A percentile compares a stretch with the other conserved stretches of the same genome.
These are phyloP conservation scores for Nephelium lappaceum DNA, from an alignment of 345 rosid genomes.

Conservation along the genomic window DNA sequence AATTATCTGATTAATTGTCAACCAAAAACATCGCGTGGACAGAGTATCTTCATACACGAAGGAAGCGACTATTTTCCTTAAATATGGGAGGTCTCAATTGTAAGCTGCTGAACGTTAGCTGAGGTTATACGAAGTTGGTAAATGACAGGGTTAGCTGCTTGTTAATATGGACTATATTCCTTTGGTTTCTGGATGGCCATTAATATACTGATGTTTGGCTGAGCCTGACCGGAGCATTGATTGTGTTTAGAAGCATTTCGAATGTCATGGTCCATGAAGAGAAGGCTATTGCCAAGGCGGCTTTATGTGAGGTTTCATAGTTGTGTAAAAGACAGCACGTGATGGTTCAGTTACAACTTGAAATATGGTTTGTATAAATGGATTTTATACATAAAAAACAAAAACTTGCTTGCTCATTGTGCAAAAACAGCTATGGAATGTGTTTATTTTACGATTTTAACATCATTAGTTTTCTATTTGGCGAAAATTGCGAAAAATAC, in stretches of 20 bases:
- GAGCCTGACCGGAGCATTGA: background rate
- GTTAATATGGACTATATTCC: background rate
- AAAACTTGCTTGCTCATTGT: too few relatives aligned
- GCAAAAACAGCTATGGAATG: too few relatives aligned
- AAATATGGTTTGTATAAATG: background rate
- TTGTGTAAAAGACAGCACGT: background rate
- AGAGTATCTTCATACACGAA: background rate
- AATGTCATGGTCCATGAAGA: background rate
- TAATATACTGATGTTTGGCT: background rate
- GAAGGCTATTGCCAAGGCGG: background rate
- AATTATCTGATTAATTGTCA: constrained; percentile 23
- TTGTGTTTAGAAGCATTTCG: background rate
- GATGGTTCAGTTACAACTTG: too few relatives aligned
- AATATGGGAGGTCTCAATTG: background rate
- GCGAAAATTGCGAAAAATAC: too few relatives aligned
- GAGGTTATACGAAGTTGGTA: background rate
- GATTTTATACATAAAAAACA: too few relatives aligned
- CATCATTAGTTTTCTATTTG: too few relatives aligned
- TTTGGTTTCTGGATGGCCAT: background rate
- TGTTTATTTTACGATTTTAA: too few relatives aligned
- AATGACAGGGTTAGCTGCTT: background rate
- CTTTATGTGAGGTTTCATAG: background rate
- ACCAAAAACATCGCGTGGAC: background rate
- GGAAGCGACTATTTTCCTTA: background rate
- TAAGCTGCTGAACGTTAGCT: background rate